Conservation (phyloP, 2,329 filamentous ascomycete species). For the Xylaria sp. region DNA sequence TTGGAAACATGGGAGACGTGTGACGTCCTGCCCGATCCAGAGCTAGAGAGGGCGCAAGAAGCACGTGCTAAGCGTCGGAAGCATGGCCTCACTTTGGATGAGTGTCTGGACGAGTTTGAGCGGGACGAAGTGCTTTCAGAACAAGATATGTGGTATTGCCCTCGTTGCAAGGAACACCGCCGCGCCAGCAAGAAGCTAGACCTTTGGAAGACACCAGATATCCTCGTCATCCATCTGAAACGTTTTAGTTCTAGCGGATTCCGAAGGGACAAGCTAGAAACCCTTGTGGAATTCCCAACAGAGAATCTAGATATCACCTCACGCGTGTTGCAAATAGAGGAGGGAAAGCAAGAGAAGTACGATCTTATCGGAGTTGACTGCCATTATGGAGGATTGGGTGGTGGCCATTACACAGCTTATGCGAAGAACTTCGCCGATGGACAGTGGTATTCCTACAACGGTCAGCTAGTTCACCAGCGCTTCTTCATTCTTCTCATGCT, state of each 20-base stretch:
- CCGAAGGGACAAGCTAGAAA: constrained; percentile 90
- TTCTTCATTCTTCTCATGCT: constrained; percentile 46
- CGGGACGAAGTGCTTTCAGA: constrained; percentile 93
- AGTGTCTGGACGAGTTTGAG: constrained; percentile 94
- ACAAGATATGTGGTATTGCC: constrained; percentile 98
- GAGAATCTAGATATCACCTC: constrained; percentile 84
- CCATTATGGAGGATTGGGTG: constrained; percentile 91
- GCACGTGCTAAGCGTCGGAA: constrained; percentile 73
- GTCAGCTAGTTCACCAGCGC: constrained; percentile 61
- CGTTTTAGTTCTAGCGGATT: constrained; percentile 87
- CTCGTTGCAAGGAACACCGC: constrained; percentile 91
- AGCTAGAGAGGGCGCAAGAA: constrained; percentile 70
- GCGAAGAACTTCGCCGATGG: constrained; percentile 91
- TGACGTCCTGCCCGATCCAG: constrained; percentile 67
- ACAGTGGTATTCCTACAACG: constrained; percentile 97
- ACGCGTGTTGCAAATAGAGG: constrained; percentile 81
- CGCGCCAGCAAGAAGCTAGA: constrained; percentile 96
- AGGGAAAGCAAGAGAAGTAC: constrained; percentile 84
- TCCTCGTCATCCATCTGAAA: constrained; percentile 94
- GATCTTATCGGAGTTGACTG: constrained; percentile 97
- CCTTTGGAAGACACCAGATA: constrained; percentile 95
- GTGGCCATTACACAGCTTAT: constrained; percentile 95
- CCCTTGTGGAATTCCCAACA: constrained; percentile 89
- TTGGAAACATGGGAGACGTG: constrained; percentile 65
- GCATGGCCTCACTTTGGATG: constrained; percentile 83